Percentiles rank a stretch among this genome's conserved stretches.
Evolutionary conservation across 2,329 filamentous ascomycete species (phyloP).

Genomic region (Trichoderma oligosporum): DNA sequence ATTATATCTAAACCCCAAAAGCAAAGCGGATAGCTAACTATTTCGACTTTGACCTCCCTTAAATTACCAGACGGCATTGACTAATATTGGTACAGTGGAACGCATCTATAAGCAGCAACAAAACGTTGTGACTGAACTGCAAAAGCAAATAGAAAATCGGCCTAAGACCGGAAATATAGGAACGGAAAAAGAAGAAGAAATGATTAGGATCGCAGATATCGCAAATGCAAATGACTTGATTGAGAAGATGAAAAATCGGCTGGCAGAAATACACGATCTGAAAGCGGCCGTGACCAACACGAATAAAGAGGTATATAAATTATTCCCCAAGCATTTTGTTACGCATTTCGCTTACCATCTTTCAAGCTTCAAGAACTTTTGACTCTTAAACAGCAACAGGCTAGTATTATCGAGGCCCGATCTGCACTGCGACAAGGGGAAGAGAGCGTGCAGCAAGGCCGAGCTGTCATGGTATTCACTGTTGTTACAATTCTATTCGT

Average conservation of each 20-base stretch:
- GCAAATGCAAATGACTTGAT: background rate
- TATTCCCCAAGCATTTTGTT: too few relatives aligned
- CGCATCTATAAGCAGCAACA: background rate
- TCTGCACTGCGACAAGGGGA: background rate
- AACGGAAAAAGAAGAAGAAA: too few relatives aligned
- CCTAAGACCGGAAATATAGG: background rate
- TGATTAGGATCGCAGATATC: too few relatives aligned
- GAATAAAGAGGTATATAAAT: background rate
- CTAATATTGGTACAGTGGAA: background rate
- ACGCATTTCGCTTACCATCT: background rate
- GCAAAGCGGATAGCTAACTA: too few relatives aligned
- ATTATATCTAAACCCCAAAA: too few relatives aligned
- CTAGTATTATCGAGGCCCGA: background rate
- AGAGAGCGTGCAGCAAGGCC: background rate
- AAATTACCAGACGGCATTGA: background rate
- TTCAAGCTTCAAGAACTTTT: background rate
- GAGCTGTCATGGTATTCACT: background rate
- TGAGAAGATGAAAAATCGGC: background rate
- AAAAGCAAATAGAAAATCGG: background rate
- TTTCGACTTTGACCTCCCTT: too few relatives aligned
- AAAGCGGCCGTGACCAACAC: background rate
- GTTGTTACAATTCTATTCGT: background rate
- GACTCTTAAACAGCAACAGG: background rate
- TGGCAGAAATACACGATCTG: background rate
- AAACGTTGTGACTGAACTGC: background rate